Evolutionary conservation across 345 rosid species (phyloP).

Genomic region (Euphorbia peplus): DNA sequence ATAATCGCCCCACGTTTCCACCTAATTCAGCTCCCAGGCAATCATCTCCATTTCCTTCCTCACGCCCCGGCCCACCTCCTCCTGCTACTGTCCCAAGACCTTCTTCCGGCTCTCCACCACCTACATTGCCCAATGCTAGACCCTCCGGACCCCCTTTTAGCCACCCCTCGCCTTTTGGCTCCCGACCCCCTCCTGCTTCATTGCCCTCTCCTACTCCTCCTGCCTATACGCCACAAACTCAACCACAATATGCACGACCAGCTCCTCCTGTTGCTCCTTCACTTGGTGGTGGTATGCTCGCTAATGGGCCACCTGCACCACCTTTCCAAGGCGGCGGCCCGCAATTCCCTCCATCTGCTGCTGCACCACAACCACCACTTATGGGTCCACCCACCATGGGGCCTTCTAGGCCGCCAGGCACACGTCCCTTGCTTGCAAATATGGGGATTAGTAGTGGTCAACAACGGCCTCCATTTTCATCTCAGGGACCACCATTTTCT

Average conservation of each 20-base stretch:
- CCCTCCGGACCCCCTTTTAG: constrained; percentile 53
- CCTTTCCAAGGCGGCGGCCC: constrained; percentile 22
- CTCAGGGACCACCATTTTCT: constrained; percentile 42
- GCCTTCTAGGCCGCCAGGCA: constrained; percentile 25
- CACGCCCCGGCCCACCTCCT: constrained; percentile 62
- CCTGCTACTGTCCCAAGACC: constrained; percentile 43
- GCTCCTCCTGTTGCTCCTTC: constrained; percentile 29
- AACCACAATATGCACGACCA: constrained; percentile 31
- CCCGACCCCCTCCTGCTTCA: constrained; percentile 55
- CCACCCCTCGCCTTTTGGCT: constrained; percentile 54
- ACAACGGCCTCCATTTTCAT: constrained; percentile 36
- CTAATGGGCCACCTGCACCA: constrained; percentile 8
- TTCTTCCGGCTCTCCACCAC: constrained; percentile 42
- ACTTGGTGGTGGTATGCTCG: too few species aligned
- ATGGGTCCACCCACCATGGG: constrained; percentile 23
- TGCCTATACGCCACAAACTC: constrained; percentile 26
- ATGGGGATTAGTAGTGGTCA: constrained; percentile 31
- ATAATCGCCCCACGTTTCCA: constrained; percentile 41
- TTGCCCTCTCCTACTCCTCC: constrained; percentile 35
- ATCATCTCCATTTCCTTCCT: constrained; percentile 48
- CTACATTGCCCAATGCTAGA: constrained; percentile 51
- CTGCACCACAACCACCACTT: constrained; percentile 17
- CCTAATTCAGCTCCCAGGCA: constrained; percentile 55
- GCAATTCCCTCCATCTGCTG: constrained; percentile 23
- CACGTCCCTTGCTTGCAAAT: constrained; percentile 43